Conservation (phyloP, 805 yeast genomes). For the Kodamaea laetipori region DNA sequence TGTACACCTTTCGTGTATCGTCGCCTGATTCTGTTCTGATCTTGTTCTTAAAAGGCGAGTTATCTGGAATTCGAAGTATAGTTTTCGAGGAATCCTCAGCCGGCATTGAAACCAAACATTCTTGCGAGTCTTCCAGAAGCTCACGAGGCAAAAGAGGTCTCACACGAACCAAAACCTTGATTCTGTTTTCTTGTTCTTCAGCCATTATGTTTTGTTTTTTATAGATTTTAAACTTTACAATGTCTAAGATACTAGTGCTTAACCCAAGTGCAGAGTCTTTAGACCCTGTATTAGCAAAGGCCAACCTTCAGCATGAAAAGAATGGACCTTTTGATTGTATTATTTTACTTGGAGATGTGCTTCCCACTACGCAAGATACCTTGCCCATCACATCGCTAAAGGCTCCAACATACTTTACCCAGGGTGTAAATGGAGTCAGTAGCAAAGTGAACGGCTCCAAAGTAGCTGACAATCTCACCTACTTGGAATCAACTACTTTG, state of each 20-base stretch:
- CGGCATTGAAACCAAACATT: constrained; percentile 36
- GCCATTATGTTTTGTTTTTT: constrained; percentile 1
- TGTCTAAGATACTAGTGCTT: constrained; percentile 33
- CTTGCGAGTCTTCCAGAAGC: constrained; percentile 11
- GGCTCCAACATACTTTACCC: constrained; percentile 30
- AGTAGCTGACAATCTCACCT: constrained; percentile 9
- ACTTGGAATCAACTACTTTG: background rate
- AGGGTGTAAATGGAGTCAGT: constrained; percentile 21
- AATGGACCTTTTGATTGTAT: constrained; percentile 69
- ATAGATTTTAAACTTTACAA: background rate
- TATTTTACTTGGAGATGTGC: constrained; percentile 53
- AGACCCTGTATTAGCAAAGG: constrained; percentile 45
- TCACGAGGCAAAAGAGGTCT: constrained; percentile 47
- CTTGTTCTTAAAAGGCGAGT: constrained; percentile 20
- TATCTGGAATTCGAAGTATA: constrained; percentile 12
- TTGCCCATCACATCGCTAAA: constrained; percentile 21
- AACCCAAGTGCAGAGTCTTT: constrained; percentile 21
- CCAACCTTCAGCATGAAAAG: constrained; percentile 52
- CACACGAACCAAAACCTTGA: constrained; percentile 55
- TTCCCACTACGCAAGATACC: constrained; percentile 11
- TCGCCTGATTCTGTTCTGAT: constrained; percentile 14
- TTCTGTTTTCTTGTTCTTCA: constrained; percentile 23
- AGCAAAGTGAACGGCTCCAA: background rate
- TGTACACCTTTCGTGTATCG: constrained; percentile 29
- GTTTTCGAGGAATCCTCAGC: constrained; percentile 22